These are phyloP conservation scores for Phaffia australis DNA, from an alignment of 768 basidiomycete species.

Conservation along the genomic window DNA sequence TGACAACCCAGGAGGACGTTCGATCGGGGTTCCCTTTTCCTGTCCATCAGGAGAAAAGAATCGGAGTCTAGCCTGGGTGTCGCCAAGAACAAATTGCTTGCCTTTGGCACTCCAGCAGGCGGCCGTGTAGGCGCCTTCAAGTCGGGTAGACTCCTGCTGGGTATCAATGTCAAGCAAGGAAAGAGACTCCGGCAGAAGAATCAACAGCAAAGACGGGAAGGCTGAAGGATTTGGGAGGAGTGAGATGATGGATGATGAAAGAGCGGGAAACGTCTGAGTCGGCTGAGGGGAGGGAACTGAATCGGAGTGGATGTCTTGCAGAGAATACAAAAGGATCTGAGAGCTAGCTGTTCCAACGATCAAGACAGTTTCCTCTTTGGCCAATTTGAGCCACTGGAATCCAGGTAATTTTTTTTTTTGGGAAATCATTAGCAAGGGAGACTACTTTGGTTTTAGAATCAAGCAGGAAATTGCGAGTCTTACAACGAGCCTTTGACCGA, in stretches of 20 bases:
- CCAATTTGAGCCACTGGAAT: constrained; percentile 29
- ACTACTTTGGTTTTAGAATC: background rate
- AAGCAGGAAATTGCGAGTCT: background rate
- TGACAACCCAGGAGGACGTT: constrained; percentile 30
- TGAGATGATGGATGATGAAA: constrained; percentile 17
- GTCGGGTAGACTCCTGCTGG: constrained; percentile 20
- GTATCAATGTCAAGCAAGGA: constrained; percentile 28
- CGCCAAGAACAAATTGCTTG: constrained; percentile 40
- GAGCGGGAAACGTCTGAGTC: constrained; percentile 21
- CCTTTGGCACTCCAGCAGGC: constrained; percentile 42
- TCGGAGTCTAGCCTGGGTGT: constrained; percentile 31
- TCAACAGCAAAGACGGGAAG: constrained; percentile 12
- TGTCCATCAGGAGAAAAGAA: constrained; percentile 40
- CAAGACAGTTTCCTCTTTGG: constrained; percentile 27
- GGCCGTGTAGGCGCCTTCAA: constrained; percentile 14
- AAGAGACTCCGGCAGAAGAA: constrained; percentile 15
- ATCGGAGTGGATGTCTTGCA: background rate
- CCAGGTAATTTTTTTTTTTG: background rate
- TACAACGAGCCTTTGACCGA: constrained; percentile 13
- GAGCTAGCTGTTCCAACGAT: constrained; percentile 14
- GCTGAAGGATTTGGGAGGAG: constrained; percentile 21
- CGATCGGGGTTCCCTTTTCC: constrained; percentile 34
- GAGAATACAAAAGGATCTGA: constrained; percentile 13
- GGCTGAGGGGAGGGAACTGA: background rate
- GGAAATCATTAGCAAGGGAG: background rate